Percentiles rank a stretch among this genome's conserved stretches.
phyloP scores from a whole-genome alignment of 2,329 filamentous ascomycete species.

The Bertia moriformis region DNA sequence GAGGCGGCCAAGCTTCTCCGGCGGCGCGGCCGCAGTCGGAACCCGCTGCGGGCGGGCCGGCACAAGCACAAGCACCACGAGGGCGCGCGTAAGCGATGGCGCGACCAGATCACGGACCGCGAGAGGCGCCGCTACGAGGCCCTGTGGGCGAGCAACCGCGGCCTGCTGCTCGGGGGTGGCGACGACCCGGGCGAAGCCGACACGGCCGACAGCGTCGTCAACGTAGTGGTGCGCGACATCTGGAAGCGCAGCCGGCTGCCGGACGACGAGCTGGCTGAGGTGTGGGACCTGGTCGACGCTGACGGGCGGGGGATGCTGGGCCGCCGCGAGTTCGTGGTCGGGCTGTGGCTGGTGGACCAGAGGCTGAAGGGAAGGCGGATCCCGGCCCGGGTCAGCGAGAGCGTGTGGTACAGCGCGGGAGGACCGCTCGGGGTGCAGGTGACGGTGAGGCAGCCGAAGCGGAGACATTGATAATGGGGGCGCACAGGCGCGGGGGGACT shows the following conservation, averaged over 20 bases:
- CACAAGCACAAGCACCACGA: conserved; percentile 69
- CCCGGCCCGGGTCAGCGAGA: conserved; percentile 54
- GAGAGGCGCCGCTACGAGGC: conserved; percentile 74
- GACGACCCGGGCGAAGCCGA: too few relatives aligned
- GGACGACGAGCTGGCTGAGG: conserved; percentile 53
- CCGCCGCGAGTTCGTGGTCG: conserved; percentile 66
- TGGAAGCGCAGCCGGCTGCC: conserved; percentile 60
- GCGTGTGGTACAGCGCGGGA: conserved; percentile 60
- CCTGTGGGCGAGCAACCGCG: conserved; percentile 71
- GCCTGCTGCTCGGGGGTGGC: conserved; percentile 36
- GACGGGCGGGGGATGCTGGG: conserved; percentile 34
- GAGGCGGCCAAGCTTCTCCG: conserved; percentile 34
- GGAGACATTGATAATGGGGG: too few relatives aligned
- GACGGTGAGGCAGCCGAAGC: too few relatives aligned
- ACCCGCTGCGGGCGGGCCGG: conserved; percentile 38
- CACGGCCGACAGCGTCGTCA: conserved; percentile 40
- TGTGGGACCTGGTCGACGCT: conserved; percentile 61
- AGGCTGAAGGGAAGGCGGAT: conserved; percentile 66
- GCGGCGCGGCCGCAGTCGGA: conserved; percentile 35
- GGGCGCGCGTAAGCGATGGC: conserved; percentile 61
- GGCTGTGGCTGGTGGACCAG: conserved; percentile 72
- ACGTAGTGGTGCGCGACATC: conserved; percentile 60
- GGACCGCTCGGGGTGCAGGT: too few relatives aligned
- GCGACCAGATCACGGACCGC: conserved; percentile 55
- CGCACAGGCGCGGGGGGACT: too few relatives aligned